Conservation (phyloP, 1,284 basidiomycete genomes). For the Lentinula novae-zelandiae region DNA sequence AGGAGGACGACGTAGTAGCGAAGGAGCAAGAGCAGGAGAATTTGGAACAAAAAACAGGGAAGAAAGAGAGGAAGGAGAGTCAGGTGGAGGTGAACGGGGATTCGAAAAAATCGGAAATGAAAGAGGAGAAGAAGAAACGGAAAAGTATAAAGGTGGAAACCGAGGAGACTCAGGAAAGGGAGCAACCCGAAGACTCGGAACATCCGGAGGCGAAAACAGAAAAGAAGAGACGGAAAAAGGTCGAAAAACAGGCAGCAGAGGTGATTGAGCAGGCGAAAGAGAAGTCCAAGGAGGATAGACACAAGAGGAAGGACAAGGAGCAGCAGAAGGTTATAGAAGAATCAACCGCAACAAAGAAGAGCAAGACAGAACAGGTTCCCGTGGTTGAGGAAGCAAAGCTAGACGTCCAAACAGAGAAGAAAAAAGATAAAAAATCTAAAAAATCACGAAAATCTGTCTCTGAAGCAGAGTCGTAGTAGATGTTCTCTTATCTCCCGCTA, state of each 20-base stretch:
- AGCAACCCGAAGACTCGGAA: slow-evolving; percentile 16
- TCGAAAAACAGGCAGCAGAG: slow-evolving; percentile 4
- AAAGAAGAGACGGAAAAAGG: slow-evolving; percentile 13
- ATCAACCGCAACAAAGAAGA: slow-evolving; percentile 17
- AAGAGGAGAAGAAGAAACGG: slow-evolving; percentile 10
- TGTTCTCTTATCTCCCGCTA: neutral
- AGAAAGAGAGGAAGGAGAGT: slow-evolving; percentile 9
- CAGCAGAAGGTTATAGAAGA: slow-evolving; percentile 15
- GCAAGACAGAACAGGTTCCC: slow-evolving; percentile 8
- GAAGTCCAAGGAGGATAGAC: slow-evolving; percentile 5
- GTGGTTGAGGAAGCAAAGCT: slow-evolving; percentile 19
- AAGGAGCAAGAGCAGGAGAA: neutral
- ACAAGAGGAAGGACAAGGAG: slow-evolving; percentile 9
- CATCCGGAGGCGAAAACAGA: slow-evolving; percentile 15
- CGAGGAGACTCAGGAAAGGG: neutral
- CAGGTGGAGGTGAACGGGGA: slow-evolving; percentile 15
- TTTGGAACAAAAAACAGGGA: slow-evolving; percentile 1
- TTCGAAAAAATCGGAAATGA: slow-evolving; percentile 16
- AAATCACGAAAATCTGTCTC: slow-evolving; percentile 10
- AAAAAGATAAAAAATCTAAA: slow-evolving; percentile 26
- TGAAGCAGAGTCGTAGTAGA: slow-evolving; percentile 3
- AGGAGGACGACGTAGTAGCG: neutral
- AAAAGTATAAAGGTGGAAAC: slow-evolving; percentile 12
- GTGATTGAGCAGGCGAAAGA: neutral
- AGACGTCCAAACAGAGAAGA: slow-evolving; percentile 16